Conservation (phyloP, 768 basidiomycete species). For the Agaricus sinodeliciosus region DNA sequence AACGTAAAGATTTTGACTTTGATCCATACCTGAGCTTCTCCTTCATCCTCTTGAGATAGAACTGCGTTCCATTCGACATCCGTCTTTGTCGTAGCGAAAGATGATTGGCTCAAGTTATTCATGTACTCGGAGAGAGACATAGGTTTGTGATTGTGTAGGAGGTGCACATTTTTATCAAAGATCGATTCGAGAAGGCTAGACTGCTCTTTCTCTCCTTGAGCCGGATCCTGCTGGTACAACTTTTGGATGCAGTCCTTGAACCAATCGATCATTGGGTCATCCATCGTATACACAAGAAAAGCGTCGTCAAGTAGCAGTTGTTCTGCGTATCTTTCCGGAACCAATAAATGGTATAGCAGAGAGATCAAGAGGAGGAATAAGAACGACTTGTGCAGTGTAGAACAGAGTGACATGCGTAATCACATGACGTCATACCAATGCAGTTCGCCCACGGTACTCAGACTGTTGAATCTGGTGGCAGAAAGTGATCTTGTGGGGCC, state of each 20-base stretch:
- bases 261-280: slow-evolving; percentile 1
- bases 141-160: slow-evolving; percentile 19
- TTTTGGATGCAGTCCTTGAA: background rate
- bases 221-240: background rate
- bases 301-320: background rate
- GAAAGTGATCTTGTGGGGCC: no score
- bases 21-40: background rate
- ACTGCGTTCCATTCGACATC: slow-evolving; percentile 29
- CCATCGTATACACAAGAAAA: background rate
- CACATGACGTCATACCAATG: background rate
- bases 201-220: background rate
- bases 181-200: background rate
- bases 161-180: background rate
- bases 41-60: slow-evolving; percentile 16
- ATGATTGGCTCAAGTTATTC: slow-evolving; percentile 17
- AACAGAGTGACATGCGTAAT: background rate
- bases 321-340: no score
- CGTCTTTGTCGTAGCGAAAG: slow-evolving; percentile 15
- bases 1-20: background rate
- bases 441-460: background rate
- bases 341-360: background rate
- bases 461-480: no score
- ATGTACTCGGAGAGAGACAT: slow-evolving; percentile 21
- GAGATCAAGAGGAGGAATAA: background rate
- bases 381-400: background rate